These are phyloP conservation scores for Psilocybe mexicana DNA, from an alignment of 1,284 basidiomycete genomes.

Conservation along the genomic window DNA sequence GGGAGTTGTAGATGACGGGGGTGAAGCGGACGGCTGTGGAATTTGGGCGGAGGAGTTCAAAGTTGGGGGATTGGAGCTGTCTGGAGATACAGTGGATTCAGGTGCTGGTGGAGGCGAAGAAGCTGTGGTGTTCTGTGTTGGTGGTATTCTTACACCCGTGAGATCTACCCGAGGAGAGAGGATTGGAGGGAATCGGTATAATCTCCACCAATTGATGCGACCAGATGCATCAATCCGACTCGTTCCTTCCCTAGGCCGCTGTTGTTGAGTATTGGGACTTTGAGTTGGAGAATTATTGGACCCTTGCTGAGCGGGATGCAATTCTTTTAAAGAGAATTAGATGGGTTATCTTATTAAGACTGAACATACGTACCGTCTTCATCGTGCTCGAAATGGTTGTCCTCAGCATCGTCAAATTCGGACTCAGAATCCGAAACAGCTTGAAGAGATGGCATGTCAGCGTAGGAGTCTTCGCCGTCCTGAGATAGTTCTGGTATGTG, in stretches of 20 bases:
- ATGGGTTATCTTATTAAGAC: neutral
- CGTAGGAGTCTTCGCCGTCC: neutral
- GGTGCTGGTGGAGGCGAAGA: neutral
- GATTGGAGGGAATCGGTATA: conserved; percentile 75
- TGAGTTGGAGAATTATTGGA: neutral
- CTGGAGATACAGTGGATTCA: neutral
- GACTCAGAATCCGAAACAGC: conserved; percentile 32
- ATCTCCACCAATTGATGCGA: conserved; percentile 78
- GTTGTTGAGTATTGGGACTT: neutral
- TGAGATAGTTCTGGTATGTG: neutral
- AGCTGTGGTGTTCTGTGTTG: neutral
- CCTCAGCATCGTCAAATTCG: conserved; percentile 26
- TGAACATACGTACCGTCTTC: conserved; percentile 20
- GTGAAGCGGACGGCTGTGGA: conserved; percentile 4
- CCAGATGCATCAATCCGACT: conserved; percentile 37
- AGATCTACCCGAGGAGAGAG: conserved; percentile 21
- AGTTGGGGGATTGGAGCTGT: neutral
- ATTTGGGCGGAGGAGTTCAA: neutral
- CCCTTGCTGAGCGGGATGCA: conserved; percentile 15
- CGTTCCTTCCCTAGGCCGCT: conserved; percentile 12
- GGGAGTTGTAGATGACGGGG: conserved; percentile 4
- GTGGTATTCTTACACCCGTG: conserved; percentile 1
- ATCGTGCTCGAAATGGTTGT: conserved; percentile 25
- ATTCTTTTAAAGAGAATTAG: conserved; percentile 8
- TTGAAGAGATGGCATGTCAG: conserved; percentile 33